Base-by-base conservation (phyloP, 208 protist species). In the Spongospora subterranea region DNA sequence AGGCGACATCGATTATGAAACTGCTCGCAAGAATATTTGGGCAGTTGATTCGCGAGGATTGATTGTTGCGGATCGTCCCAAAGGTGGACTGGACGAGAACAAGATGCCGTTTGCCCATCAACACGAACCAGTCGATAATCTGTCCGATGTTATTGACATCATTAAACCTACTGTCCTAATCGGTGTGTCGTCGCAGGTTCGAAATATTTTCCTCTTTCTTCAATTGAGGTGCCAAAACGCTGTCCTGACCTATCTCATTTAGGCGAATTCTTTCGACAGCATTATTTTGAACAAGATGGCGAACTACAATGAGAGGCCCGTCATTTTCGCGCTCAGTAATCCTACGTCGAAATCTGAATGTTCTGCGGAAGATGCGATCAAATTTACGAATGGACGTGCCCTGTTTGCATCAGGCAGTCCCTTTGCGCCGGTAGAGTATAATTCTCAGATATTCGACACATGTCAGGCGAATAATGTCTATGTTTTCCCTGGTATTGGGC, bases 401-500 rank as follows among this genome's bases (percentile, higher is more conserved):
- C 50, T 95, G 17, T 95, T 94, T 89, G 94, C 94, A 29, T 93
- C 92, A 66, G 94, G 94, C 29, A 92, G 88, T 71, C 94, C 94
- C 20, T 93, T 94, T 1, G 65, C 45, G 29, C 24, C 17, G 0
- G 89, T 92, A 35, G 65, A 39, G 1, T 77, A 66, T 32, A 32
- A 46, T 39, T 38, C 39, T 17, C 71, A 77, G 29, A n/a, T 45
- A 1, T 66, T 66, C 29, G 24, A 91, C 41, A 0, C 90, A 6
- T n/a, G 65, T 11, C 94, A 95, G 77, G 92, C 90, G n/a, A 95
- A 95, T 54, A 95, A 95, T 92, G 88, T 94, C 45, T 95, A 95
- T 89, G 46, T 94, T 39, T 95, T 95, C 92, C 94, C 94, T 32
- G 94, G 89, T 29, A 89, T 95, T 45, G 94, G 94, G 0, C 90